Evolutionary conservation across 164 flowering plant genomes (phyloP).

Genomic region (Vitis cinerea): DNA sequence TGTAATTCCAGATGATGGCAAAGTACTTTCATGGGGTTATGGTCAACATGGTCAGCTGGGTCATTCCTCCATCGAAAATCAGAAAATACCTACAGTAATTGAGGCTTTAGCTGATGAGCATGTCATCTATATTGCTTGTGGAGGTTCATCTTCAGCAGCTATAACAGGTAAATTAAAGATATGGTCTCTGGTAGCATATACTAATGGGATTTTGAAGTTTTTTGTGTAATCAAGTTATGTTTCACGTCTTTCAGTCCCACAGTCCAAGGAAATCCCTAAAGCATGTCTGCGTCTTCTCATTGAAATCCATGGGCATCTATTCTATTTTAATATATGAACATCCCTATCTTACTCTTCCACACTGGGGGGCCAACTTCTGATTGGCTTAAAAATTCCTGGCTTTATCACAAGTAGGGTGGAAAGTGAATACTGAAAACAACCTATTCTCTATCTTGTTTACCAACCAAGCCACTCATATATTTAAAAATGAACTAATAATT

Average conservation of each 20-base stretch:
- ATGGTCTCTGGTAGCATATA: not conserved
- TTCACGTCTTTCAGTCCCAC: too few relatives aligned
- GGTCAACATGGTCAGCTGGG: conserved; percentile 97
- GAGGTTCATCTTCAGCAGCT: conserved; percentile 90
- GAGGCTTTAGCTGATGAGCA: conserved; percentile 62
- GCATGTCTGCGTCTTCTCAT: not conserved
- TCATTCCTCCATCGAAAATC: conserved; percentile 59
- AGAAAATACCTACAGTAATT: conserved; percentile 58
- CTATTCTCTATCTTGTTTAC: too few relatives aligned
- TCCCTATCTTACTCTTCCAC: too few relatives aligned
- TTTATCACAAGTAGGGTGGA: too few relatives aligned
- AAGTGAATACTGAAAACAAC: too few relatives aligned
- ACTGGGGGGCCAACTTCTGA: too few relatives aligned
- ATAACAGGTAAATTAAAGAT: conserved; percentile 56
- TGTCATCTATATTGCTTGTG: conserved; percentile 65
- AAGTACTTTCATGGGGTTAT: conserved; percentile 92
- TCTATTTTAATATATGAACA: too few relatives aligned
- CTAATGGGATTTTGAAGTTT: not conserved
- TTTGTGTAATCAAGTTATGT: not conserved
- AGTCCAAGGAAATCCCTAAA: not conserved
- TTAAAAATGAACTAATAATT: too few relatives aligned
- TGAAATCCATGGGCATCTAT: too few relatives aligned
- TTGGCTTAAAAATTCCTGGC: too few relatives aligned
- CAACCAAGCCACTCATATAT: too few relatives aligned
- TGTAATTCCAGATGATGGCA: conserved; percentile 64